Base-by-base conservation (phyloP, 1,284 basidiomycete species). In the Agaricales sp. region DNA sequence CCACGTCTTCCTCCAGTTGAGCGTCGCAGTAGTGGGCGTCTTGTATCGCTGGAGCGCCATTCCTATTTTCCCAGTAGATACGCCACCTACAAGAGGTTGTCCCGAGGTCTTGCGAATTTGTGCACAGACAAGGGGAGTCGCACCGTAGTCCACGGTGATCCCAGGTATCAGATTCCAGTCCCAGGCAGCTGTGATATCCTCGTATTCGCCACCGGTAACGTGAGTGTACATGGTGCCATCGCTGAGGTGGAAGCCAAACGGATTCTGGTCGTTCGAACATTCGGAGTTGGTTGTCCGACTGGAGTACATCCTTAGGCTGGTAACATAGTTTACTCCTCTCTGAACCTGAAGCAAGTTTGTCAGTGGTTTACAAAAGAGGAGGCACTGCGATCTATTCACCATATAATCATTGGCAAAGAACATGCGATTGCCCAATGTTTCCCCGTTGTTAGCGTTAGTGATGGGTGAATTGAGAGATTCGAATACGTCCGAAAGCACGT, bases 101-200 rank as follows among this genome's bases (percentile, higher is more conserved):
- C 62, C 54, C 0, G 71, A 73, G 0, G 44, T 52, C 38, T 59
- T 57, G 4, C 52, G 48, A 8, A 64, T 61, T 13, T 58, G 50
- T 3, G 38, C 52, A 49, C 69, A 69, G 23, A 53, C 52, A 4
- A 76, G 63, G 0, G 58, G 59, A 20, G 64, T 68, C 8, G 59
- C 66, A 24, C 53, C 63, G 55, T 67, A 75, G 56, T 68, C 67
- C 21, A 64, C 63, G 0, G 75, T 77, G 14, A 61, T 75, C 2
- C 74, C 74, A 3, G 75, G 74, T 18, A 77, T 68, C n/a, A 75
- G 59, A 52, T n/a, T n/a, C n/a, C n/a, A n/a, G n/a, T n/a, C n/a
- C n/a, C n/a, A n/a, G n/a, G n/a, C n/a, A n/a, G n/a, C 13, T 43
- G 13, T 16, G n/a, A 75, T 75, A 55, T 77, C 73, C 54, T 70